Evolutionary conservation across 1,139 yeast genomes (phyloP).

Genomic region (Diutina pseudorugosa): DNA sequence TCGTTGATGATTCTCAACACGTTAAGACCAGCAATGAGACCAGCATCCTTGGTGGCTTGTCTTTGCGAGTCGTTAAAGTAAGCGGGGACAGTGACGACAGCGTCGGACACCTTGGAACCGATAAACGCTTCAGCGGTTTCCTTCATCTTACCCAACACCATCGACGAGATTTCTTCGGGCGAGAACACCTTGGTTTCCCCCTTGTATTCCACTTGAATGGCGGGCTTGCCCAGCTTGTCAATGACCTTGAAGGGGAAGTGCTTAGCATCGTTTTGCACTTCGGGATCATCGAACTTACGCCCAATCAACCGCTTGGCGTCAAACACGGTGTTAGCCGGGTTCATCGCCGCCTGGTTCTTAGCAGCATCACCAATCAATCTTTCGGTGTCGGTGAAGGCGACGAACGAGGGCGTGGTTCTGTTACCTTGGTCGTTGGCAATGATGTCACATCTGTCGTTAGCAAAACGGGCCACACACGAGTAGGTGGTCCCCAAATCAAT

Average conservation of each 20-base stretch:
- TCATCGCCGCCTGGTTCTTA: conserved; percentile 96
- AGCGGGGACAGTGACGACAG: conserved; percentile 94
- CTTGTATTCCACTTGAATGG: conserved; percentile 86
- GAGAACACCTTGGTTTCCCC: conserved; percentile 91
- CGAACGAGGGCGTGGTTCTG: conserved; percentile 98
- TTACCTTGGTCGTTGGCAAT: conserved; percentile 99
- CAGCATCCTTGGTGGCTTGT: conserved; percentile 98
- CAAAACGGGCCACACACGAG: conserved; percentile 82
- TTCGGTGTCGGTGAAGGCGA: conserved; percentile 95
- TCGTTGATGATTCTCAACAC: conserved; percentile 94
- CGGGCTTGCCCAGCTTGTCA: conserved; percentile 78
- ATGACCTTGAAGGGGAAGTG: conserved; percentile 95
- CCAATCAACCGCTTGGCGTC: conserved; percentile 98
- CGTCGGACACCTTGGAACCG: conserved; percentile 88
- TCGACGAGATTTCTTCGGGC: conserved; percentile 94
- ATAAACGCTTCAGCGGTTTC: conserved; percentile 95
- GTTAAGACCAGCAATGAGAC: conserved; percentile 94
- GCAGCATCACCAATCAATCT: conserved; percentile 99
- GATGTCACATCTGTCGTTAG: conserved; percentile 44
- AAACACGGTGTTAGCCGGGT: conserved; percentile 93
- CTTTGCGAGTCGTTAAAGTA: conserved; percentile 96
- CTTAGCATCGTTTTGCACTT: conserved; percentile 92
- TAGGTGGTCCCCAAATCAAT: conserved; percentile 98
- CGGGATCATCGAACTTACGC: conserved; percentile 82
- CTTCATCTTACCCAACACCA: conserved; percentile 96